A percentile compares a stretch with the other conserved stretches of the same genome.
phyloP scores from a whole-genome alignment of 2,329 filamentous ascomycete species.

The Aureobasidium pullulans region DNA sequence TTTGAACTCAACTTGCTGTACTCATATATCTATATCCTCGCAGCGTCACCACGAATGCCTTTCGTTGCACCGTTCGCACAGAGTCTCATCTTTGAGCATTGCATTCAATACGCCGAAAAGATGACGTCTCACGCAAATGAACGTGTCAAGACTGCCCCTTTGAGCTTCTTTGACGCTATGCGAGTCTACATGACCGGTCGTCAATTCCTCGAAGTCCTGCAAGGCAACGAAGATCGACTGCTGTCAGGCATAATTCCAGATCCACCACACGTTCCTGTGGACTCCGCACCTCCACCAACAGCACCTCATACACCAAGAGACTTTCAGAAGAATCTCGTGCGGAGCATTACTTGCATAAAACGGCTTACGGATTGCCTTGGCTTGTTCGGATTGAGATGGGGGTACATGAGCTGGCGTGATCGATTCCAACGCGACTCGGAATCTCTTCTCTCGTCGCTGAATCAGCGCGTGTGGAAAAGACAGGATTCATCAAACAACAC shows the following conservation, averaged over 20 bases:
- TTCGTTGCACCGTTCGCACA: constrained; percentile 69
- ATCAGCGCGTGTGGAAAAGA: constrained; percentile 30
- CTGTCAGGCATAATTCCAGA: constrained; percentile 32
- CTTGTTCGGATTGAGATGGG: constrained; percentile 40
- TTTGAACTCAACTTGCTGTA: constrained; percentile 87
- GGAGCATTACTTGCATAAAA: constrained; percentile 41
- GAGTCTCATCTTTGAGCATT: constrained; percentile 76
- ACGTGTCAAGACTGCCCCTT: constrained; percentile 55
- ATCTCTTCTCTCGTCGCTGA: constrained; percentile 34
- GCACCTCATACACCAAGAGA: constrained; percentile 26
- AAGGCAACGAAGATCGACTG: constrained; percentile 44
- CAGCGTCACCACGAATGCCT: constrained; percentile 67
- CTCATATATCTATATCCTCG: constrained; percentile 83
- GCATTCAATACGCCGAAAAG: constrained; percentile 70
- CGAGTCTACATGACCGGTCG: constrained; percentile 65
- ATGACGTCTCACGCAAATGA: constrained; percentile 61
- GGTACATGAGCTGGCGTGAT: constrained; percentile 44
- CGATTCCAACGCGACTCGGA: constrained; percentile 41
- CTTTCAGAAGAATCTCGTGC: constrained; percentile 28
- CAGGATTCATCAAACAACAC: constrained; percentile 3
- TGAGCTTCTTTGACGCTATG: constrained; percentile 82
- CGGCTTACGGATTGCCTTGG: constrained; percentile 40
- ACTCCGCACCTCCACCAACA: constrained; percentile 26
- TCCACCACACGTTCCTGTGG: constrained; percentile 33
- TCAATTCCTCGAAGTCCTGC: constrained; percentile 50